phyloP scores from a whole-genome alignment of 805 yeast species.

The Metschnikowia corniflorae region DNA sequence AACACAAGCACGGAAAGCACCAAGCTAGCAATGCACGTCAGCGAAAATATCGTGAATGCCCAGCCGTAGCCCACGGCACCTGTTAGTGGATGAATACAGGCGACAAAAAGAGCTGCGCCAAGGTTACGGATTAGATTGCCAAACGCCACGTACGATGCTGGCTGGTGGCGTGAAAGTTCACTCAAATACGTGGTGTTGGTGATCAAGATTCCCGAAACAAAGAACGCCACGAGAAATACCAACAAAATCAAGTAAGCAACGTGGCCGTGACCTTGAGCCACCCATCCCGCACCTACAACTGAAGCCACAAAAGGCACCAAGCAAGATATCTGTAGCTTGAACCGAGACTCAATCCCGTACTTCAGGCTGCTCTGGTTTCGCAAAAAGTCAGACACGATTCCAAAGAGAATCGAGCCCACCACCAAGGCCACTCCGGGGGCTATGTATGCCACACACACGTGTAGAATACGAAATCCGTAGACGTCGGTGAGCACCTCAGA shows the following conservation, averaged over 20 bases:
- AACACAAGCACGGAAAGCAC: slow-evolving; percentile 10
- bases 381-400: slow-evolving; percentile 44
- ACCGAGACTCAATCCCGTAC: slow-evolving; percentile 46
- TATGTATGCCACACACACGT: slow-evolving; percentile 44
- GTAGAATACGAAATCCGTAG: slow-evolving; percentile 34
- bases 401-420: slow-evolving; percentile 48
- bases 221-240: slow-evolving; percentile 47
- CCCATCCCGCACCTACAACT: slow-evolving; percentile 52
- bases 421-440: slow-evolving; percentile 52
- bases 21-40: slow-evolving; percentile 12
- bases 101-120: slow-evolving; percentile 54
- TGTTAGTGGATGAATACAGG: slow-evolving; percentile 35
- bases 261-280: slow-evolving; percentile 37
- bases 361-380: slow-evolving; percentile 22
- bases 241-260: slow-evolving; percentile 41
- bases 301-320: slow-evolving; percentile 42
- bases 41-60: slow-evolving; percentile 8
- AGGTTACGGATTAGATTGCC: slow-evolving; percentile 51
- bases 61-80: slow-evolving; percentile 33
- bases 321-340: slow-evolving; percentile 44
- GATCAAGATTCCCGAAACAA: slow-evolving; percentile 54
- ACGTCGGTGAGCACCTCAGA: slow-evolving; percentile 35
- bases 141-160: slow-evolving; percentile 52
- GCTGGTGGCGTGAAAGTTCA: slow-evolving; percentile 46
- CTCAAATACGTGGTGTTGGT: slow-evolving; percentile 52